These are phyloP conservation scores for Coniochaeta prunicola DNA, from an alignment of 2,329 filamentous ascomycete genomes.

Conservation along the genomic window DNA sequence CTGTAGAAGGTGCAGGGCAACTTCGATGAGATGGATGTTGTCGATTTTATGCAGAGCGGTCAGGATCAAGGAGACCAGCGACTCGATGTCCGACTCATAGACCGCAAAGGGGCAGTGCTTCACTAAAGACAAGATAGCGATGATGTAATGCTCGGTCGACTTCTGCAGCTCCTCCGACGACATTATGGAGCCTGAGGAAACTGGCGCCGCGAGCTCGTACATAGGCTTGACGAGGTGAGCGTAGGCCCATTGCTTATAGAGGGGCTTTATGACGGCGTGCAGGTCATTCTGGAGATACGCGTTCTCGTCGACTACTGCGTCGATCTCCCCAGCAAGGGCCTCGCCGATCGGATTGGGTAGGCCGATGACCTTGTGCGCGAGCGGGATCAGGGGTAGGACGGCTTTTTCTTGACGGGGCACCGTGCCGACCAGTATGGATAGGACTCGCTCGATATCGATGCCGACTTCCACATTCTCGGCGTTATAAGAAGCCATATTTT, in stretches of 20 bases:
- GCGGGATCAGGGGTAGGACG: conserved; percentile 19
- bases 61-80: conserved; percentile 42
- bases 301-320: conserved; percentile 33
- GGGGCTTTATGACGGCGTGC: conserved; percentile 34
- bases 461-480: conserved; percentile 7
- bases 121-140: conserved; percentile 40
- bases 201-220: conserved; percentile 30
- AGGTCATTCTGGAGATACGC: conserved; percentile 29
- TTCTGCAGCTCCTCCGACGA: not conserved
- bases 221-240: conserved; percentile 37
- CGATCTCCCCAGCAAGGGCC: conserved; percentile 32
- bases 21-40: not conserved
- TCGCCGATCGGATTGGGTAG: conserved; percentile 22
- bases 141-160: conserved; percentile 30
- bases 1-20: conserved; percentile 39
- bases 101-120: conserved; percentile 41
- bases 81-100: conserved; percentile 42
- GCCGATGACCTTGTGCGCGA: conserved; percentile 24
- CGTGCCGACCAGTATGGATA: conserved; percentile 17
- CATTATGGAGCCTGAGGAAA: conserved; percentile 15
- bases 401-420: conserved; percentile 25
- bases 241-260: conserved; percentile 40
- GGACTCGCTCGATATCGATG: conserved; percentile 15
- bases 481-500: conserved; percentile 5
- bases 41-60: conserved; percentile 31